A percentile compares a stretch with the other conserved stretches of the same genome.
Conservation (phyloP, 2,329 filamentous ascomycete genomes). For the Fusarium nisikadoi region DNA sequence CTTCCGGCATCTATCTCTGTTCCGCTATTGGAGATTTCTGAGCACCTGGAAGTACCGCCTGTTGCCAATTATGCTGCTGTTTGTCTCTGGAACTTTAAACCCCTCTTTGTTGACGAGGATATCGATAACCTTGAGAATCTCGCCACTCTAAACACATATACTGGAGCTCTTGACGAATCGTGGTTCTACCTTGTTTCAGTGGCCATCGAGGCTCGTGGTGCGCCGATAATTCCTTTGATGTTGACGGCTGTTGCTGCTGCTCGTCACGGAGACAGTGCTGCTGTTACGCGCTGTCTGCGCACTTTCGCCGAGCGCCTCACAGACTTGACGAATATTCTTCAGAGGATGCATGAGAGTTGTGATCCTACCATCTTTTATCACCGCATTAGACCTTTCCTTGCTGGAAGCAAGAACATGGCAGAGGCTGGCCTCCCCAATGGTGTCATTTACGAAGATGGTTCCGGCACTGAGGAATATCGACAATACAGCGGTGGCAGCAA, state of each 20-base stretch:
- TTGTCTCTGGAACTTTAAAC: conserved; percentile 97
- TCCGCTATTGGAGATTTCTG: conserved; percentile 81
- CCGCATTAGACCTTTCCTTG: conserved; percentile 93
- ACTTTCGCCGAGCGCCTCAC: conserved; percentile 88
- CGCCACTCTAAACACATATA: conserved; percentile 88
- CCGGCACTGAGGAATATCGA: conserved; percentile 73
- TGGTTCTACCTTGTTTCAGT: conserved; percentile 99
- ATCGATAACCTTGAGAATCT: conserved; percentile 89
- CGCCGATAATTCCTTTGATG: conserved; percentile 88
- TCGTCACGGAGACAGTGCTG: conserved; percentile 72
- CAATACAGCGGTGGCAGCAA: conserved; percentile 96
- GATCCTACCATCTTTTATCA: conserved; percentile 96
- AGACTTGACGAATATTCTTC: conserved; percentile 80
- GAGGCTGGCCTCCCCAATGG: conserved; percentile 91
- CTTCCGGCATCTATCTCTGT: conserved; percentile 85
- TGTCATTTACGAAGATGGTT: conserved; percentile 86
- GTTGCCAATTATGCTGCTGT: conserved; percentile 94
- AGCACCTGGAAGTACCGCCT: conserved; percentile 84
- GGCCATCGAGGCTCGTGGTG: conserved; percentile 92
- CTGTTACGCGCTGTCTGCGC: conserved; percentile 80
- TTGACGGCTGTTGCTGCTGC: conserved; percentile 86
- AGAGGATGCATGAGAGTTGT: conserved; percentile 94
- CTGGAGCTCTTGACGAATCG: conserved; percentile 93
- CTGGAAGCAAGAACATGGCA: conserved; percentile 97
- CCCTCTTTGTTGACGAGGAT: conserved; percentile 83